Percentiles rank a stretch among this genome's conserved stretches.
These are phyloP conservation scores for Podaxis mareebaensis DNA, from an alignment of 768 basidiomycete species.

Conservation along the genomic window DNA sequence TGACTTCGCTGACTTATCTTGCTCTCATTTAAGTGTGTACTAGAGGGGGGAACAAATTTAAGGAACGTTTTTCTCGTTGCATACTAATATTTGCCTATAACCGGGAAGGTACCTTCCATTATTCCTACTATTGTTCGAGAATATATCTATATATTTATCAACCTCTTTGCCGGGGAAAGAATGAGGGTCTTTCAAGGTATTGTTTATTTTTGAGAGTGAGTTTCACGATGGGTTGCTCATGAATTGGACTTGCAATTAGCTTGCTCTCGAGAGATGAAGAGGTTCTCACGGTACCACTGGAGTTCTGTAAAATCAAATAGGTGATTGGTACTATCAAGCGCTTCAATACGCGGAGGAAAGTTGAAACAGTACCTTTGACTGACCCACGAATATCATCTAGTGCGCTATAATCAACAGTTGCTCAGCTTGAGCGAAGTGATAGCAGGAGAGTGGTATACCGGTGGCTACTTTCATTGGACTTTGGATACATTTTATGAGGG, in stretches of 20 bases:
- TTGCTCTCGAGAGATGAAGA: constrained; percentile 50
- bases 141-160: neutral
- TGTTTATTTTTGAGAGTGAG: neutral
- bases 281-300: constrained; percentile 73
- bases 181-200: neutral
- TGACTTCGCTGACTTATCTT: neutral
- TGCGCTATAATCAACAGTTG: constrained; percentile 48
- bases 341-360: neutral
- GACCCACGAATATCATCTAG: constrained; percentile 80
- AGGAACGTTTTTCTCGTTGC: neutral
- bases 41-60: neutral
- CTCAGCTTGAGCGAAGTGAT: neutral
- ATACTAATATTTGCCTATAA: constrained; percentile 15
- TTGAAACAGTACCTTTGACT: constrained; percentile 56
- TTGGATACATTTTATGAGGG: constrained; percentile 32
- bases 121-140: neutral
- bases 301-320: constrained; percentile 50
- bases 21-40: neutral
- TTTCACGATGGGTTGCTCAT: neutral
- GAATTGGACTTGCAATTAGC: neutral
- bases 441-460: constrained; percentile 42
- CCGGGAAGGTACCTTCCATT: neutral
- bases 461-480: constrained; percentile 45
- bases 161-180: neutral
- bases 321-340: neutral